Percentiles rank a stretch among this genome's conserved stretches.
Evolutionary conservation across 768 basidiomycete genomes (phyloP).

Genomic region (Boletus tomentosulus): DNA sequence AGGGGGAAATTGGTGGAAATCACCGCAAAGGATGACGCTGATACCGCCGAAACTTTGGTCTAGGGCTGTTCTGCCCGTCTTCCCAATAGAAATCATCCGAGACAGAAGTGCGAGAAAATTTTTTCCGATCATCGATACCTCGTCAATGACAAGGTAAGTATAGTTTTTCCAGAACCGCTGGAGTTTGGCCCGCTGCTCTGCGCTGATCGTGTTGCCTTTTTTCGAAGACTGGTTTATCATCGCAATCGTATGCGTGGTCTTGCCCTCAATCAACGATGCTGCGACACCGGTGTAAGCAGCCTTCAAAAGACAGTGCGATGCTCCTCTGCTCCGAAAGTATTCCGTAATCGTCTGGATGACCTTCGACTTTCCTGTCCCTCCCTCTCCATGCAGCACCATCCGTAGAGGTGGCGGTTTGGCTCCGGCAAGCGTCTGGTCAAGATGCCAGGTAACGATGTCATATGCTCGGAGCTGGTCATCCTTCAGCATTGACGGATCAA

Average conservation of each 20-base stretch:
- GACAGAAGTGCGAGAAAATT: background rate
- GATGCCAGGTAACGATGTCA: too few relatives aligned
- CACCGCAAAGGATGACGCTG: background rate
- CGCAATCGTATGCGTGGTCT: background rate
- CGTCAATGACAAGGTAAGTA: background rate
- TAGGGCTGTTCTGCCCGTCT: background rate
- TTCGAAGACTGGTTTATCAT: background rate
- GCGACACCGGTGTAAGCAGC: background rate
- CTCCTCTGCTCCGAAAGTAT: background rate
- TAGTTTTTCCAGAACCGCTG: background rate
- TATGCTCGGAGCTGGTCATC: too few relatives aligned
- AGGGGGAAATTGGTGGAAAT: background rate
- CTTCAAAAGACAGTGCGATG: background rate
- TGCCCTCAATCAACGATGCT: background rate
- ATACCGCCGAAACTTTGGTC: background rate
- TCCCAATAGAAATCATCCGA: background rate
- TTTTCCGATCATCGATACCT: background rate
- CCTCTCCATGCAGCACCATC: background rate
- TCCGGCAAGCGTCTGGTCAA: too few relatives aligned
- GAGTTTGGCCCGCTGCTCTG: background rate
- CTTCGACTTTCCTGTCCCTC: background rate
- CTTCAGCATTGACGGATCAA: too few relatives aligned
- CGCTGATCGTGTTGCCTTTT: background rate
- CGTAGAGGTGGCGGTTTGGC: too few relatives aligned
- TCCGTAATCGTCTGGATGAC: background rate